These are phyloP conservation scores for Myriosclerotinia duriaeana DNA, from an alignment of 2,329 filamentous ascomycete genomes.

Conservation along the genomic window DNA sequence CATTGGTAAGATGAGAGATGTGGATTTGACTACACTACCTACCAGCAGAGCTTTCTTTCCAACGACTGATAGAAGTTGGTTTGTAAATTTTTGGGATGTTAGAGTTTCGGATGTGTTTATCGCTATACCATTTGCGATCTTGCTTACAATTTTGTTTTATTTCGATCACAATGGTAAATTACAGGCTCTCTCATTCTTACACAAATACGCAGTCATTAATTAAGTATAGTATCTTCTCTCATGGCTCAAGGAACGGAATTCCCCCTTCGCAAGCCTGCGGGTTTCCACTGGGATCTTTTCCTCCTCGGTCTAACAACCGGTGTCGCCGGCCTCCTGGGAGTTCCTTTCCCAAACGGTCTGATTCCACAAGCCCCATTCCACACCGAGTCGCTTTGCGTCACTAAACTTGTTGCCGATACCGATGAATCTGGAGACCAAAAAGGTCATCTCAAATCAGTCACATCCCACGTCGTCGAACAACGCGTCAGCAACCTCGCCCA, in stretches of 20 bases:
- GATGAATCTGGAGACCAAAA: conserved; percentile 57
- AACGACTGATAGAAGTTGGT: conserved; percentile 70
- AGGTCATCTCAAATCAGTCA: conserved; percentile 53
- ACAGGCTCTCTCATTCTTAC: not conserved
- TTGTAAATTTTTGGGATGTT: conserved; percentile 80
- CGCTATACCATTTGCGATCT: conserved; percentile 80
- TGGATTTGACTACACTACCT: conserved; percentile 69
- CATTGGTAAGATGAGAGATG: conserved; percentile 74
- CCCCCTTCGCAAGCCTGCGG: conserved; percentile 74
- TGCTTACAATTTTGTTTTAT: conserved; percentile 83
- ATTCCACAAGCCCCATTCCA: conserved; percentile 84
- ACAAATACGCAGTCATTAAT: conserved; percentile 11
- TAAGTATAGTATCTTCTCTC: conserved; percentile 66
- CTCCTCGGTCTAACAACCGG: conserved; percentile 76
- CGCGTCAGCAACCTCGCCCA: conserved; percentile 76
- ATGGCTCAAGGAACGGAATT: conserved; percentile 84
- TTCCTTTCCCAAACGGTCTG: conserved; percentile 79
- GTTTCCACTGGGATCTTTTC: conserved; percentile 85
- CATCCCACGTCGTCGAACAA: conserved; percentile 71
- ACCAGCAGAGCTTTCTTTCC: conserved; percentile 77
- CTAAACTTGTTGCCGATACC: conserved; percentile 51
- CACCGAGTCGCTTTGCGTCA: conserved; percentile 75
- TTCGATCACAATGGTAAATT: conserved; percentile 80
- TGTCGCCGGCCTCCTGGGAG: conserved; percentile 70
- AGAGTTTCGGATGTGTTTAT: conserved; percentile 72